Evolutionary conservation across 2,329 filamentous ascomycete genomes (phyloP).

Genomic region (Arthrobotrys musiformis): DNA sequence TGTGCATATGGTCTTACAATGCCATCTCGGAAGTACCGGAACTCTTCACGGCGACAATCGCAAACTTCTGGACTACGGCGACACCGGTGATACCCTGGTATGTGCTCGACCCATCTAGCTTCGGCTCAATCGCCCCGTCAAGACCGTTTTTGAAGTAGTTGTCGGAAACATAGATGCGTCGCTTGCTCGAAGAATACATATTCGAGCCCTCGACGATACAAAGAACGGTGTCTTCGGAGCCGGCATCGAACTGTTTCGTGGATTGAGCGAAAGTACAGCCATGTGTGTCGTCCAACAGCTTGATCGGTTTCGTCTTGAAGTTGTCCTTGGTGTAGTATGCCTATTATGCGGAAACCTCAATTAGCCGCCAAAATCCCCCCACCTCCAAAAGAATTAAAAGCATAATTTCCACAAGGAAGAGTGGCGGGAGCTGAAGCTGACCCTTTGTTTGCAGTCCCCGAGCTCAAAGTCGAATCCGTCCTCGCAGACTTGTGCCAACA

Average conservation of each 20-base stretch:
- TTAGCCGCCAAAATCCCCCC: slow-evolving; percentile 62
- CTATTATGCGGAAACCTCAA: slow-evolving; percentile 61
- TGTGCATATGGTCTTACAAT: slow-evolving; percentile 71
- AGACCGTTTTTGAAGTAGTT: slow-evolving; percentile 77
- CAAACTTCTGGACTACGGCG: slow-evolving; percentile 83
- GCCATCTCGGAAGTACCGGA: slow-evolving; percentile 87
- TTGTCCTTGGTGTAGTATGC: slow-evolving; percentile 83
- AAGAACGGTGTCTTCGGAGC: slow-evolving; percentile 75
- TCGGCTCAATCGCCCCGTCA: slow-evolving; percentile 72
- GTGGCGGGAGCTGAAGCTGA: slow-evolving; percentile 52
- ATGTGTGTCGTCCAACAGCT: slow-evolving; percentile 74
- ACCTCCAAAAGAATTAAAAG: too few relatives aligned
- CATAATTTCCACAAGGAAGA: too few relatives aligned
- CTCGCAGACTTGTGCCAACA: slow-evolving; percentile 75
- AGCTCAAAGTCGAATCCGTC: slow-evolving; percentile 73
- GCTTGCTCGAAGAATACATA: slow-evolving; percentile 76
- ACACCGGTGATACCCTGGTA: slow-evolving; percentile 84
- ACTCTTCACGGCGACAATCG: slow-evolving; percentile 84
- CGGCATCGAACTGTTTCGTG: slow-evolving; percentile 77
- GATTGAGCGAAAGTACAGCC: slow-evolving; percentile 90
- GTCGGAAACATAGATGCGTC: slow-evolving; percentile 82
- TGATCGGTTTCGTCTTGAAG: slow-evolving; percentile 75
- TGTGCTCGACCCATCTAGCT: slow-evolving; percentile 77
- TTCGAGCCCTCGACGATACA: slow-evolving; percentile 82
- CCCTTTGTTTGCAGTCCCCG: slow-evolving; percentile 72